Evolutionary conservation across 306 rosid species (phyloP), one percentile per base, ranked within the genome.

Genomic region (Psophocarpus tetragonolobus): DNA sequence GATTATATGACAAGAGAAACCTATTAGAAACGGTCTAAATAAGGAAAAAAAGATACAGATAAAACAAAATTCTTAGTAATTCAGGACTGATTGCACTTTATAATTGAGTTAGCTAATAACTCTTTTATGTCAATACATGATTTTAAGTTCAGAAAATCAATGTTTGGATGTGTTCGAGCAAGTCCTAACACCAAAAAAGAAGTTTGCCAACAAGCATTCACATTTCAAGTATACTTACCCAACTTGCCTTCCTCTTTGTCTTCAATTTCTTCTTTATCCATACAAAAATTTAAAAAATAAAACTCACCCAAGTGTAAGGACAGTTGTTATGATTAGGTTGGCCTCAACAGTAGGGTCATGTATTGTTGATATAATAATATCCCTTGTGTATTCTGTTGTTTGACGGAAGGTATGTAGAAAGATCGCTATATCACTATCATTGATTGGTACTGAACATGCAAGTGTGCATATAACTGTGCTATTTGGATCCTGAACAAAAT

Each of bases 281-380:
- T 36, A 18, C 26, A 58, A 51, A 50, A 50, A 50, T 2, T 15
- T 11, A n/a, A 77, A 67, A 29, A 58, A 20, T 4, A 29, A 57
- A 60, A 77, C 88, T 82, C 83, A 95, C 98, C 97, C 92, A 47
- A 89, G 84, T 41, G 83, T 44, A 73, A 95, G 88, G 76, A 95
- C 91, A 14, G 93, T 91, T 12, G 97, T 95, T 78, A 91, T 84
- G 29, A 91, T 39, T 69, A 87, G 82, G 87, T 91, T 88, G 74
- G 97, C 92, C 90, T 91, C 92, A 44, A 95, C 73, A 79, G 84
- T 82, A 21, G 90, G 92, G 82, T 92, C 97, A 67, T 74, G 79
- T 77, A 84, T 61, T 45, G 88, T 68, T 57, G 91, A 87, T 72
- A 95, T 44, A 79, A 95, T 61, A 71, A 95, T 79, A 71, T 92